A percentile compares a stretch with the other conserved stretches of the same genome.
Evolutionary conservation across 2,329 filamentous ascomycete genomes (phyloP).

Genomic region (Venturia pyrina): DNA sequence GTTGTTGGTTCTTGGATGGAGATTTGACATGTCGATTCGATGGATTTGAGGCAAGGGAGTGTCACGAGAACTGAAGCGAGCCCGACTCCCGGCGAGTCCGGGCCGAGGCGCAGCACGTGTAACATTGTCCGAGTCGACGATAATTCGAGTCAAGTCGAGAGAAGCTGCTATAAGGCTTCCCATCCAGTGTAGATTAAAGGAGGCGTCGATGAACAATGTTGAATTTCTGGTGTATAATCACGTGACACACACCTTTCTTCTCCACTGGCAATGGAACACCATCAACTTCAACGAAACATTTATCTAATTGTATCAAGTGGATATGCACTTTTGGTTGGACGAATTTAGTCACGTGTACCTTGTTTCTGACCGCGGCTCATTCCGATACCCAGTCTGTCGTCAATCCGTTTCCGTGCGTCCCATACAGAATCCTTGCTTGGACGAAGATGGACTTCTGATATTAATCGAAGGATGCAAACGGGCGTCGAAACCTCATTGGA

Average conservation of each 20-base stretch:
- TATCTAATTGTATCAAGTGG: too few relatives aligned
- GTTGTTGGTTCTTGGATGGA: neutral
- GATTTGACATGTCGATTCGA: neutral
- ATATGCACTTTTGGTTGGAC: too few relatives aligned
- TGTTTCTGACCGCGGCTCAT: neutral
- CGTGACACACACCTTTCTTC: neutral
- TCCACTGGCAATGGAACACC: too few relatives aligned
- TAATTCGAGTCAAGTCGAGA: neutral
- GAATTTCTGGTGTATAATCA: neutral
- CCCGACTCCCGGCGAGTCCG: too few relatives aligned
- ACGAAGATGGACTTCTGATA: neutral
- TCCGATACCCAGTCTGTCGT: neutral
- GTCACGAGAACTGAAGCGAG: too few relatives aligned
- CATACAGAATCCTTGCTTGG: neutral
- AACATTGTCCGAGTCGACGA: neutral
- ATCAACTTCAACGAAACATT: too few relatives aligned
- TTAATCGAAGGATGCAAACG: neutral
- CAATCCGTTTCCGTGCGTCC: neutral
- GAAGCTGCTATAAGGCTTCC: neutral
- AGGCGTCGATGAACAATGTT: neutral
- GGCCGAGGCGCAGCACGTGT: neutral
- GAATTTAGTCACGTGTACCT: neutral
- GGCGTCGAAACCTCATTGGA: neutral
- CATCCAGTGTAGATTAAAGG: neutral
- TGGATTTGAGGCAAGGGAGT: neutral